Evolutionary conservation across 345 rosid genomes (phyloP).

Genomic region (Cardamine chenopodiifolia): DNA sequence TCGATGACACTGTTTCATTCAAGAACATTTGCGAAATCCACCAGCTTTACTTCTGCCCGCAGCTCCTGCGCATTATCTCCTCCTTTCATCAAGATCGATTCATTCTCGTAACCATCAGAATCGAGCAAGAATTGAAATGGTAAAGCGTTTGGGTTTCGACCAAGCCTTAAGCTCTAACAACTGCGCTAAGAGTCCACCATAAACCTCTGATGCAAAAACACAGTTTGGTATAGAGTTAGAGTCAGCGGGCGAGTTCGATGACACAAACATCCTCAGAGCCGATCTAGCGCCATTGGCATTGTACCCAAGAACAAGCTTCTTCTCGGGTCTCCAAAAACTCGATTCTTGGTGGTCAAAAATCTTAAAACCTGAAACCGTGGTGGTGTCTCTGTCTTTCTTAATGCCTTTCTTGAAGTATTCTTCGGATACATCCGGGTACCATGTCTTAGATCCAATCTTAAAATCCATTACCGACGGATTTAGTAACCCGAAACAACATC

Average conservation of each 20-base stretch:
- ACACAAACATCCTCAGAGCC: constrained; percentile 78
- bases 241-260: constrained; percentile 52
- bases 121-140: constrained; percentile 79
- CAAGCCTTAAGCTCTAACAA: constrained; percentile 77
- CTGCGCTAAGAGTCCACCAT: constrained; percentile 83
- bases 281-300: constrained; percentile 52
- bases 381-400: constrained; percentile 60
- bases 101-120: constrained; percentile 71
- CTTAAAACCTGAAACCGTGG: constrained; percentile 67
- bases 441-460: constrained; percentile 91
- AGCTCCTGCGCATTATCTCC: constrained; percentile 6
- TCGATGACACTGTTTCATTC: constrained; percentile 79
- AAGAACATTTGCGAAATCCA: constrained; percentile 89
- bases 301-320: constrained; percentile 50
- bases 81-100: constrained; percentile 42
- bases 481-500: constrained; percentile 49
- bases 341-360: constrained; percentile 49
- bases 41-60: constrained; percentile 60
- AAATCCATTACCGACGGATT: constrained; percentile 75
- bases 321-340: constrained; percentile 65
- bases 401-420: constrained; percentile 62
- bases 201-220: constrained; percentile 56
- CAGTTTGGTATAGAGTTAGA: constrained; percentile 52
- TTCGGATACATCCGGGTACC: constrained; percentile 79
- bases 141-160: constrained; percentile 82